Base-by-base conservation (phyloP, 202 grass and related monocot genomes). In the Panicum hallii region DNA sequence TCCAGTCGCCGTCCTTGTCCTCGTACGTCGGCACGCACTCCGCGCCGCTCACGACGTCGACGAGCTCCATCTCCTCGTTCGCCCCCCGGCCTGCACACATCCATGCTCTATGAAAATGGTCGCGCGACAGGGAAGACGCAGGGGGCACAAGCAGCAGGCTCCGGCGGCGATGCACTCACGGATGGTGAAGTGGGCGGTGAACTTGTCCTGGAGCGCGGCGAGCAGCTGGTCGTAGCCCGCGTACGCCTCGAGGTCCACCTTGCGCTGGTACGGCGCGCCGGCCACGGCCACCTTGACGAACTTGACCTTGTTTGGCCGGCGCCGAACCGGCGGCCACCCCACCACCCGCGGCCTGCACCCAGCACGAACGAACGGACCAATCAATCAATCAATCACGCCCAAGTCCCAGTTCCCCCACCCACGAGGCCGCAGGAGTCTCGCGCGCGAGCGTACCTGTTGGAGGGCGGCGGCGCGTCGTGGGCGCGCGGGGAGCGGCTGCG, bases 211-310 rank as follows among this genome's bases (percentile, higher is more conserved):
- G 38, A 94, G 80, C 57, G 89, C 75, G 52, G 83, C 68, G 74
- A 94, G 84, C 57, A 94, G 89, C 71, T 91, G 86, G 5, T 86
- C 65, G 80, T 94, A 87, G 8, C 82, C 53, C 8, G 64, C 52
- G 81, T 91, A 89, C 40, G 83, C 75, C 72, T 78, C 61, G 11
- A 93, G 91, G 85, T 93, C 85, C 11, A 93, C 88, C 91, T 93
- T 93, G 54, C 91, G 88, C 69, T 88, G 82, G 91, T 90, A 88
- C 4, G 85, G 85, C 63, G 82, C 91, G 53, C 88, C 88, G 56
- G 82, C 91, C 19, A 89, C 89, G 32, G 83, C 92, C 58, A 94
- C 92, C 92, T 94, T 94, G 65, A 94, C 86, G 74, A 91, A 84
- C 71, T 85, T 91, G 7, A 44, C 64, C 80, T 32, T 79, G 34